These are phyloP conservation scores for Nissolia schottii DNA, from an alignment of 306 rosid genomes.

Conservation along the genomic window DNA sequence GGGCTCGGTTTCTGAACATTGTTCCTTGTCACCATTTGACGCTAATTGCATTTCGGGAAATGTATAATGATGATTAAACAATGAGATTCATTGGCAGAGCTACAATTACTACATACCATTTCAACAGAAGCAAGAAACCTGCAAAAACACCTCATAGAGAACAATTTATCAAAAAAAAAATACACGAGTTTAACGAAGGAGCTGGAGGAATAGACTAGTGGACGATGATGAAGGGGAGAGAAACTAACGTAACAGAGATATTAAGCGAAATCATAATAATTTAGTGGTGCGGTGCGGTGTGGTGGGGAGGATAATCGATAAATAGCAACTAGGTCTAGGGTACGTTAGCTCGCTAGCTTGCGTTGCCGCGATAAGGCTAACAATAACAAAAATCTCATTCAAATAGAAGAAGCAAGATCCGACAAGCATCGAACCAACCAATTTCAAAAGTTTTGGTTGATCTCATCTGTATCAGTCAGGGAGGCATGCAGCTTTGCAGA, in stretches of 20 bases:
- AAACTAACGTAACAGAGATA: not conserved
- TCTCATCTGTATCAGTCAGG: not conserved
- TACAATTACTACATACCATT: slow-evolving; percentile 51
- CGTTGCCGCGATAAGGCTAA: not conserved
- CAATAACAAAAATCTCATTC: not conserved
- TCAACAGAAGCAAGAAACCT: slow-evolving; percentile 51
- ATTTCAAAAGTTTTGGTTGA: not conserved
- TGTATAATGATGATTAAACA: slow-evolving; percentile 38
- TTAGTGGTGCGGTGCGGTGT: not conserved
- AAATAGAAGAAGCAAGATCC: not conserved
- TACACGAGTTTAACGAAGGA: no score
- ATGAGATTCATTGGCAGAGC: slow-evolving; percentile 47
- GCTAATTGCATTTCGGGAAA: slow-evolving; percentile 76
- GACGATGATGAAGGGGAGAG: not conserved
- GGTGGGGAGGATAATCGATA: not conserved
- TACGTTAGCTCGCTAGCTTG: no score
- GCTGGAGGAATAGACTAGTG: not conserved
- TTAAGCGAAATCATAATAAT: no score
- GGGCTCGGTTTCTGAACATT: slow-evolving; percentile 65
- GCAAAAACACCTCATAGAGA: slow-evolving; percentile 14
- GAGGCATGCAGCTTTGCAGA: not conserved
- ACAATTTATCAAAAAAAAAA: not conserved
- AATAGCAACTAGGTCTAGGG: not conserved
- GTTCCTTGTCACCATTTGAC: slow-evolving; percentile 53
- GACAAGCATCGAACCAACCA: not conserved